Evolutionary conservation across 2,329 filamentous ascomycete species (phyloP).

Genomic region (Whalleya microplaca): DNA sequence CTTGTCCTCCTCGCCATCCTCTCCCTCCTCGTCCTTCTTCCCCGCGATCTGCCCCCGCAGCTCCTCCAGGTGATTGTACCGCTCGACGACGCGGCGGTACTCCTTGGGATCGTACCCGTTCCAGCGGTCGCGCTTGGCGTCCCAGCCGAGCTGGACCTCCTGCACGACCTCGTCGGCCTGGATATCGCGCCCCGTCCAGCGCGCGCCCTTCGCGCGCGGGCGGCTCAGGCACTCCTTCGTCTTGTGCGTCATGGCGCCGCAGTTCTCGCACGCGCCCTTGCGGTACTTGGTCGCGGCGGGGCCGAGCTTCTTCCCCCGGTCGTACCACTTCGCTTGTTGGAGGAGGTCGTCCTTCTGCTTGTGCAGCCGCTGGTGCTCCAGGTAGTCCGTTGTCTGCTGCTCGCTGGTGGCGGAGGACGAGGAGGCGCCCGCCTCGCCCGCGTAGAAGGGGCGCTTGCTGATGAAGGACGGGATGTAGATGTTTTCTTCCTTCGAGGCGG

Average conservation of each 20-base stretch:
- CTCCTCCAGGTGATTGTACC: conserved; percentile 85
- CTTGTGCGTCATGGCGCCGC: conserved; percentile 95
- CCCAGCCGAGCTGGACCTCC: conserved; percentile 88
- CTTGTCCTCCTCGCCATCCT: conserved; percentile 52
- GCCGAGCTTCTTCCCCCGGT: conserved; percentile 80
- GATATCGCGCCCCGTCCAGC: conserved; percentile 91
- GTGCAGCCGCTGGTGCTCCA: conserved; percentile 91
- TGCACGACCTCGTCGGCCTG: conserved; percentile 89
- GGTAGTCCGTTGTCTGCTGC: conserved; percentile 85
- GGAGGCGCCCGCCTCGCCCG: conserved; percentile 76
- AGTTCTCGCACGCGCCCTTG: conserved; percentile 98
- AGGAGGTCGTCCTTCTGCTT: conserved; percentile 72
- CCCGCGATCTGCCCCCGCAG: conserved; percentile 59
- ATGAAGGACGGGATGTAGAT: conserved; percentile 99
- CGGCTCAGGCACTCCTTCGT: conserved; percentile 90
- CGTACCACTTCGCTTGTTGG: conserved; percentile 90
- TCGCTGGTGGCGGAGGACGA: too few relatives aligned
- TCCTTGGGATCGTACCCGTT: conserved; percentile 94
- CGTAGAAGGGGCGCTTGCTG: conserved; percentile 96
- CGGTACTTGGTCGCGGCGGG: conserved; percentile 95
- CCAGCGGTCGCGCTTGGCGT: conserved; percentile 97
- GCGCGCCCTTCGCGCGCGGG: conserved; percentile 86
- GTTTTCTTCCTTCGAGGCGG: conserved; percentile 83
- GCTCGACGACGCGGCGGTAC: conserved; percentile 84
- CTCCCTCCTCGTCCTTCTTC: conserved; percentile 50